Conservation (phyloP, 129 eudicot species). For the Pulicaria dysenterica region DNA sequence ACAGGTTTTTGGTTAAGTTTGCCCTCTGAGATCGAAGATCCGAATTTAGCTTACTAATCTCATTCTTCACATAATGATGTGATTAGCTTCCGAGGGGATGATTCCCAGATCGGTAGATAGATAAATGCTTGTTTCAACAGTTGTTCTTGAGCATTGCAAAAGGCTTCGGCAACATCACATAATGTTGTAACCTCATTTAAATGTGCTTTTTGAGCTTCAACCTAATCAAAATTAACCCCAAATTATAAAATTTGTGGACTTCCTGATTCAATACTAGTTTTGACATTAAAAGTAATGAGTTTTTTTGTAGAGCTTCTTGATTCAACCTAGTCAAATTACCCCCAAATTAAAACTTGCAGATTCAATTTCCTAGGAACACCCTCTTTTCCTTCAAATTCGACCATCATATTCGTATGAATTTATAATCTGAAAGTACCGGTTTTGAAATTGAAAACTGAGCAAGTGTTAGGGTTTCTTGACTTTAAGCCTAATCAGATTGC, state of each 20-base stretch:
- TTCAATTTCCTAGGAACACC: no score
- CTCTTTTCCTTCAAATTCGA: no score
- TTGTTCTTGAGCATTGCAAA: constrained; percentile 59
- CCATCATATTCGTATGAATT: no score
- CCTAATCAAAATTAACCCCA: constrained; percentile 40
- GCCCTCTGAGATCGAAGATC: neutral
- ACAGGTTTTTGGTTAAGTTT: neutral
- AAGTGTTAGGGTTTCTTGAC: no score
- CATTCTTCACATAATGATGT: constrained; percentile 49
- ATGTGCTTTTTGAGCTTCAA: constrained; percentile 60
- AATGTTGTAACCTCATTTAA: constrained; percentile 41
- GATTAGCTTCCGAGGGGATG: constrained; percentile 62
- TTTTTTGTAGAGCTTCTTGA: no score
- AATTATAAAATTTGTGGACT: neutral
- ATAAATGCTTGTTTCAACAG: constrained; percentile 37
- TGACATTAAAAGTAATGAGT: no score
- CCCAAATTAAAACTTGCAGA: no score
- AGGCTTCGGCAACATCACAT: constrained; percentile 63
- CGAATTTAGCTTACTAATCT: constrained; percentile 3
- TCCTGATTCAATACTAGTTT: no score
- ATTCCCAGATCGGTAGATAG: constrained; percentile 61
- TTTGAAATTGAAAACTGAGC: no score
- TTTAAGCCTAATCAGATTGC: no score
- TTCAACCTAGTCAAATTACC: no score
- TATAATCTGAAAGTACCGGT: no score